Evolutionary conservation across 257 asterid species (phyloP), one percentile per base, ranked within the genome.

Genomic region (Apocynum venetum): DNA sequence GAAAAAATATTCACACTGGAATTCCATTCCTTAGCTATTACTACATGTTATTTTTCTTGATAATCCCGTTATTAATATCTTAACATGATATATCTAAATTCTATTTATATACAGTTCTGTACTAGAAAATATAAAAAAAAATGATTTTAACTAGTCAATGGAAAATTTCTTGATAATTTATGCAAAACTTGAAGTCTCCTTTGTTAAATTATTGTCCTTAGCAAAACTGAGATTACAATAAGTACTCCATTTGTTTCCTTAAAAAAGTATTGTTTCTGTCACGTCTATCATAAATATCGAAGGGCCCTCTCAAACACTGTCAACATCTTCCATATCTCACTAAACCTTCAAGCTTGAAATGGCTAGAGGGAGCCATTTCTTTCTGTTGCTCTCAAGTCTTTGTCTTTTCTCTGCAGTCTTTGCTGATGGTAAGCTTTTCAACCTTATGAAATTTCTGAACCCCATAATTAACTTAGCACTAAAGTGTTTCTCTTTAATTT

Each of bases 361-460:
- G 72, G 72, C 51, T 17, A 41, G 35, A 10, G 31, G 49, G 4
- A 67, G 78, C 48, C 72, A 67, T 65, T 43, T 71, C 53, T 66
- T 52, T 14, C 57, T 72, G 8, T 72, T 76, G 59, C 13, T 79
- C 55, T 75, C 67, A 60, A 14, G 35, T 77, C 51, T 84, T 57
- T 75, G 73, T 66, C 41, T 81, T 77, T 63, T 81, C 82, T 81
- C 80, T 4, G 61, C 61, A 14, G 81, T 78, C 65, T 71, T 79
- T 9, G 81, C 85, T 47, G 77, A 72, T 31, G 77, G 87, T 84
- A 84, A 71, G 57, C 35, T 46, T 3, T 15, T 25, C 31, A 25
- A 25, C 31, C 31, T 25, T 25, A 25, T 25, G 31, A 25, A 25
- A 25, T 25, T 25, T 25, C 31, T 25, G 31, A 25, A 25, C 31